Evolutionary conservation across 208 protist genomes (phyloP), one percentile per base, ranked within the genome.

Genomic region (Tetramitus jugosus): DNA sequence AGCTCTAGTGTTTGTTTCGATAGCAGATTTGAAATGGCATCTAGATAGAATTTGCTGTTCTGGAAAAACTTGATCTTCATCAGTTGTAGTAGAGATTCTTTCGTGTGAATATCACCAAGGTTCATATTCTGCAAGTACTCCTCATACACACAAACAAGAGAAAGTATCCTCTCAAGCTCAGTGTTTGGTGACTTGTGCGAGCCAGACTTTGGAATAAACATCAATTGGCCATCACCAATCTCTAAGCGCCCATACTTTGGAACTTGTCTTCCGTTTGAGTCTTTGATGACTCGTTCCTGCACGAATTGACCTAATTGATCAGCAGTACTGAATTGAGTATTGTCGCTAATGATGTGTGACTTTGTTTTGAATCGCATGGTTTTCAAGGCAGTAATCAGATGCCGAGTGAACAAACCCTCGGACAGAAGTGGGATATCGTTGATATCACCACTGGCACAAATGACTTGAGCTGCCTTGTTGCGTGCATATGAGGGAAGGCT

Each of bases 51-150:
- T 37, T 69, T 69, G 2, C 26, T 37, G 33, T 43, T 43, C 31
- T 69, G 62, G 39, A 45, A 69, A n/a, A 69, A 69, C 43, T 69
- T 69, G 43, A 69, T 8, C 43, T 69, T 69, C 14, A 69, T 23
- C 26, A 69, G n/a, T 43, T 13, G 4, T 37, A 69, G 37, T 37
- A 69, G 10, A 43, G 37, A 45, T 43, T 69, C 62, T 29, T 43
- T 13, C 13, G 20, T 69, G 8, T 40, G 3, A 13, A 69, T 69
- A 26, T 69, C 62, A 31, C 62, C 62, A 8, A 69, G 43, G 33
- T 69, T 69, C 62, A 69, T 69, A 13, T 69, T 69, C 43, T 69
- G 62, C 2, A 69, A 43, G 33, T 69, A 69, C 7, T 69, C 62
- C 17, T 69, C 62, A n/a, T 69, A 69, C 2, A 69, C 26, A 26